Conservation (phyloP, 169 alveolate genomes). For the Babesia gibsoni region DNA sequence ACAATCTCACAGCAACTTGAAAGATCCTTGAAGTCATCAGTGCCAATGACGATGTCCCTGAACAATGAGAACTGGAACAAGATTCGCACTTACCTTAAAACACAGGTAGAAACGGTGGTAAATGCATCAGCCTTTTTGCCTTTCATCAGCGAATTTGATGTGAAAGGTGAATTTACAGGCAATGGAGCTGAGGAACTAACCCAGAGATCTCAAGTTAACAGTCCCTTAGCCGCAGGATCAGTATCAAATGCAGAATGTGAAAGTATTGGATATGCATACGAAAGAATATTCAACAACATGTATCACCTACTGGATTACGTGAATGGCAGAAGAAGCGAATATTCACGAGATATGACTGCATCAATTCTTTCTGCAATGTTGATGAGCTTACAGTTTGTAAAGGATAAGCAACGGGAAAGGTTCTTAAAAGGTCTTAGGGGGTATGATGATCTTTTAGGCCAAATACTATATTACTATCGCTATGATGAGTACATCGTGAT, state of each 20-base stretch:
- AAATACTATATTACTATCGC: background rate
- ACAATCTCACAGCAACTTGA: background rate
- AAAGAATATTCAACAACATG: background rate
- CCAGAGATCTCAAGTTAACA: too few species aligned
- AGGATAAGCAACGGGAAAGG: background rate
- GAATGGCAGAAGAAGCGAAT: background rate
- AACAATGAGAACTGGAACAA: background rate
- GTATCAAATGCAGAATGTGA: too few species aligned
- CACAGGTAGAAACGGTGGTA: slow-evolving; percentile 4
- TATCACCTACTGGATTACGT: background rate
- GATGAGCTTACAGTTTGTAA: background rate
- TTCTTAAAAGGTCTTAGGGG: background rate
- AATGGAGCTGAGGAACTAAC: too few species aligned
- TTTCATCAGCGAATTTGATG: too few species aligned
- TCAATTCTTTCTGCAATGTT: background rate
- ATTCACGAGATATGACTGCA: background rate
- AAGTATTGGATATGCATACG: too few species aligned
- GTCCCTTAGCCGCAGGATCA: too few species aligned
- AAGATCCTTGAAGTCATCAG: background rate
- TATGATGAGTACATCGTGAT: slow-evolving; percentile 1
- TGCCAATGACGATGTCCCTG: background rate
- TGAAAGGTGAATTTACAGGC: too few species aligned
- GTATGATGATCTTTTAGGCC: background rate
- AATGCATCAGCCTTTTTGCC: background rate
- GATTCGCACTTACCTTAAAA: background rate